phyloP scores from a whole-genome alignment of 2,329 filamentous ascomycete species.

The Curvularia spicifera region DNA sequence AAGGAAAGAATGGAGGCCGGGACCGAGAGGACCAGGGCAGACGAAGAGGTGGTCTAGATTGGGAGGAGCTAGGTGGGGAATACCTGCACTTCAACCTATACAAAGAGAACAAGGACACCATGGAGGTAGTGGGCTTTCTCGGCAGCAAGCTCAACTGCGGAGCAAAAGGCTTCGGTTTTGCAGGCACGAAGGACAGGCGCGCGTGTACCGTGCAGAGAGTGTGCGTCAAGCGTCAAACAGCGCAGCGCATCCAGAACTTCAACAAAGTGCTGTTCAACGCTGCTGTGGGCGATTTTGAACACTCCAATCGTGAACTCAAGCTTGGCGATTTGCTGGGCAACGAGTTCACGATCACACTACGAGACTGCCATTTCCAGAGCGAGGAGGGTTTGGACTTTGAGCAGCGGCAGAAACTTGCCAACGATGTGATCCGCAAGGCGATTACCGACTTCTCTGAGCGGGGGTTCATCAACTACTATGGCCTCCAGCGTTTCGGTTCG shows the following conservation, averaged over 20 bases:
- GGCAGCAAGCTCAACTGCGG: constrained; percentile 73
- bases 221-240: constrained; percentile 67
- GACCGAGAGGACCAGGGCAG: constrained; percentile 33
- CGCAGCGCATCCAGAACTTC: constrained; percentile 68
- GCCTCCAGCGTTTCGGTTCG: constrained; percentile 94
- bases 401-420: constrained; percentile 55
- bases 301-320: constrained; percentile 72
- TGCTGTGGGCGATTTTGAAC: constrained; percentile 79
- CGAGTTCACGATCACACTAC: constrained; percentile 89
- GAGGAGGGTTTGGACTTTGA: constrained; percentile 43
- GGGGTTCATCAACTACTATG: constrained; percentile 98
- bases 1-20: constrained; percentile 29
- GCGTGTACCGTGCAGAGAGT: constrained; percentile 85
- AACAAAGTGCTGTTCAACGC: constrained; percentile 67
- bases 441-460: constrained; percentile 71
- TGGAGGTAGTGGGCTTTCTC: constrained; percentile 84
- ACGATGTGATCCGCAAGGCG: constrained; percentile 62
- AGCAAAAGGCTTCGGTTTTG: constrained; percentile 75
- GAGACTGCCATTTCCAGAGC: constrained; percentile 74
- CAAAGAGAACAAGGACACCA: constrained; percentile 97
- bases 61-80: constrained; percentile 74
- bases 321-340: constrained; percentile 88
- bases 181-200: constrained; percentile 89
- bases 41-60: constrained; percentile 54
- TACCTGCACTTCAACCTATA: constrained; percentile 91